Percentiles rank a stretch among this genome's conserved stretches.
These are phyloP conservation scores for Rhodotorula sp. DNA, from an alignment of 1,284 basidiomycete species.

Conservation along the genomic window DNA sequence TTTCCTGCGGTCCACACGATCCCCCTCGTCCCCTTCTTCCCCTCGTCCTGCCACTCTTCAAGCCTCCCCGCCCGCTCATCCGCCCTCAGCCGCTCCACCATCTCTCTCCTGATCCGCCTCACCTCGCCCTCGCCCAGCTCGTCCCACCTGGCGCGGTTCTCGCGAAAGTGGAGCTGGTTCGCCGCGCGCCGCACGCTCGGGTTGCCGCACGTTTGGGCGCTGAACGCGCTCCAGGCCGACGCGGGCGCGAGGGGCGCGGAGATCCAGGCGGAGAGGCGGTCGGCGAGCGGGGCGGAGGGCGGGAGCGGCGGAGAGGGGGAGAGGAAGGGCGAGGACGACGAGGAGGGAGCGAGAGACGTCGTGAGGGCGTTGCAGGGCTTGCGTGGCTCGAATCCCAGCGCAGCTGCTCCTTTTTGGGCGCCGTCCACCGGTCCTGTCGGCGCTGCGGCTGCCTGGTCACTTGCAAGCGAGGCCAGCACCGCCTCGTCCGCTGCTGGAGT, in stretches of 20 bases:
- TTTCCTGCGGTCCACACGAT: slow-evolving; percentile 58
- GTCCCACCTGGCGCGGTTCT: background rate
- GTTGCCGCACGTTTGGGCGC: slow-evolving; percentile 39
- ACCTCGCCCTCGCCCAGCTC: slow-evolving; percentile 10
- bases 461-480: no score
- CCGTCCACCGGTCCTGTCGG: background rate
- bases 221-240: slow-evolving; percentile 38
- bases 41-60: background rate
- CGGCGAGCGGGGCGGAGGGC: slow-evolving; percentile 48
- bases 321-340: slow-evolving; percentile 15
- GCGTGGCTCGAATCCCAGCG: background rate
- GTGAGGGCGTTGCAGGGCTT: background rate
- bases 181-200: slow-evolving; percentile 2
- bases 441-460: background rate
- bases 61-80: slow-evolving; percentile 8
- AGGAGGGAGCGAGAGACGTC: background rate
- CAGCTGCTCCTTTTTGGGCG: no score
- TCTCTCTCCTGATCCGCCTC: slow-evolving; percentile 11
- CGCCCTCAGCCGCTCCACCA: slow-evolving; percentile 1
- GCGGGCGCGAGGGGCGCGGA: slow-evolving; percentile 48
- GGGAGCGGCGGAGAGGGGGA: slow-evolving; percentile 49
- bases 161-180: slow-evolving; percentile 7
- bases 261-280: slow-evolving; percentile 53
- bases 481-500: no score
- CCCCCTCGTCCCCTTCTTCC: slow-evolving; percentile 43